Evolutionary conservation across 306 rosid species (phyloP).

Genomic region (Dalbergia cultrata): DNA sequence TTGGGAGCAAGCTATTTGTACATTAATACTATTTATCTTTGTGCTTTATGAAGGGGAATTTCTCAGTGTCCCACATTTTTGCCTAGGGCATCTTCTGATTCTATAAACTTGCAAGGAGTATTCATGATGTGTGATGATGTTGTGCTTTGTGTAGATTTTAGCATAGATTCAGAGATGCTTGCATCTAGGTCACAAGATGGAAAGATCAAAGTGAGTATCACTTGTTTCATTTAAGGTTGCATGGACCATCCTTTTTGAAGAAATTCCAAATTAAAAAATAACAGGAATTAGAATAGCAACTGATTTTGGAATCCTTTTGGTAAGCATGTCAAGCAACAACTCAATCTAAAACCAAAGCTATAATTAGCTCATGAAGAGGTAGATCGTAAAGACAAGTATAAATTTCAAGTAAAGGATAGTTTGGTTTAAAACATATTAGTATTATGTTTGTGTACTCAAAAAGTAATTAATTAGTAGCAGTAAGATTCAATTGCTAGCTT

Average conservation of each 20-base stretch:
- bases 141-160: slow-evolving; percentile 94
- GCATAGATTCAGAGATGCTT: slow-evolving; percentile 95
- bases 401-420: too few species aligned
- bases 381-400: too few species aligned
- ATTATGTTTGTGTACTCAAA: too few species aligned
- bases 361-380: too few species aligned
- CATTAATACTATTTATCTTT: slow-evolving; percentile 1
- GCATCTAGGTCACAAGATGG: slow-evolving; percentile 98
- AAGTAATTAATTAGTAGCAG: too few species aligned
- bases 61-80: slow-evolving; percentile 25
- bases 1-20: slow-evolving; percentile 3
- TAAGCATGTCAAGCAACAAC: too few species aligned
- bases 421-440: too few species aligned
- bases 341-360: too few species aligned
- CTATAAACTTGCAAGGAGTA: slow-evolving; percentile 74
- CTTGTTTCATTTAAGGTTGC: slow-evolving; percentile 29
- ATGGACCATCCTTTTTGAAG: slow-evolving; percentile 15
- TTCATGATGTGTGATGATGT: slow-evolving; percentile 99
- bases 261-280: slow-evolving; percentile 27
- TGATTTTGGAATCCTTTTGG: background rate
- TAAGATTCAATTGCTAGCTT: too few species aligned
- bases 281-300: background rate
- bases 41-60: slow-evolving; percentile 30
- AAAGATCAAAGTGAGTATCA: slow-evolving; percentile 86
- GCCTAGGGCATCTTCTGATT: slow-evolving; percentile 45